Base-by-base conservation (phyloP, 495 filamentous ascomycete genomes). In the Rhypophila decipiens region DNA sequence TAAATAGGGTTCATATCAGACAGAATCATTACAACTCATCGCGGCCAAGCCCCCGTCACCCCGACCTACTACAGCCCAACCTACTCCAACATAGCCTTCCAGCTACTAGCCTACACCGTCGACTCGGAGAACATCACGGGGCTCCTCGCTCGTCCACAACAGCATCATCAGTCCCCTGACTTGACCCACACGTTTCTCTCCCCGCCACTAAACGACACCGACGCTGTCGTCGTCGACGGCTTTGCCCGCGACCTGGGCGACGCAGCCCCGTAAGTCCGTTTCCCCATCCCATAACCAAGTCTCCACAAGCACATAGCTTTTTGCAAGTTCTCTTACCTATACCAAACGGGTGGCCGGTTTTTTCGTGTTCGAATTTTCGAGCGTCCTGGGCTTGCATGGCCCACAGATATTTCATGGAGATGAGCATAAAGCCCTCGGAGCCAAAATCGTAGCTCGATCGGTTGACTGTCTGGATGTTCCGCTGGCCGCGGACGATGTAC, bases 11-110 rank as follows among this genome's bases (percentile, higher is more conserved):
- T n/a, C n/a, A n/a, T n/a, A n/a, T 11, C 18, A 20, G 17, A 2
- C 15, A 50, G 48, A 50, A 42, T 39, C 48, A n/a, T 2, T 50
- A 19, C 41, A 23, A 33, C 36, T 45, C 5, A 44, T 50, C 31
- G 19, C 34, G 33, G 37, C 37, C 20, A 44, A 33, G 17, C 38
- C 24, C 48, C 48, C 41, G 36, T 33, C 20, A 21, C 41, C n/a
- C 2, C n/a, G 17, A 50, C 29, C 41, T 31, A 39, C 41, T 9
- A 22, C 5, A 50, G 1, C 48, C 48, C 21, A 50, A 44, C 41
- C 27, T 57, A 57, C 50, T 53, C 50, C 42, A 57, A 53, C 54
- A 44, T 50, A 39, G 54, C 50, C 31, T 57, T 57, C 43, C 54
- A 53, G 39, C 27, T 57, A 18, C 40, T 57, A 5, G 43, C 42